Conservation (phyloP, 495 filamentous ascomycete genomes). For the Amorphotheca resinae region DNA sequence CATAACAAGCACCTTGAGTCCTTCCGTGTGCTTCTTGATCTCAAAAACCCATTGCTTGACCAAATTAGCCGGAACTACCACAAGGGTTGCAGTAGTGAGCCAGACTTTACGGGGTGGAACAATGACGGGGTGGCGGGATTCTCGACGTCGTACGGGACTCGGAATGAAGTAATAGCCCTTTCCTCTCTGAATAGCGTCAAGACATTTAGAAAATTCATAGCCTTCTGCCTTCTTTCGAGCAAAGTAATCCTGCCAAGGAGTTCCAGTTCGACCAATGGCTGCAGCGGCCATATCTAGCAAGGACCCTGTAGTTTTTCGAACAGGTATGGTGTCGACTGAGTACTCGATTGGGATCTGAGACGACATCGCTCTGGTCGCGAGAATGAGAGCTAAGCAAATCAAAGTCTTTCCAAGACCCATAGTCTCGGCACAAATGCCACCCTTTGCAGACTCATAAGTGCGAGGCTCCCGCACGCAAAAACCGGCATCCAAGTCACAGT, state of each 20-base stretch:
- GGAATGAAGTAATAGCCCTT: constrained; percentile 43
- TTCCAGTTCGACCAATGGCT: constrained; percentile 45
- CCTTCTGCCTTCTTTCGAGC: constrained; percentile 23
- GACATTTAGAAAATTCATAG: constrained; percentile 35
- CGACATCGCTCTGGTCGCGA: constrained; percentile 64
- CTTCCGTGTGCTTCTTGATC: constrained; percentile 54
- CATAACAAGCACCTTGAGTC: constrained; percentile 52
- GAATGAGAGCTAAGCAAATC: constrained; percentile 70
- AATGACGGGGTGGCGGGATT: constrained; percentile 22
- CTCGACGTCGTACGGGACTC: constrained; percentile 31
- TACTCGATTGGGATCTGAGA: constrained; percentile 53
- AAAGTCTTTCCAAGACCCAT: constrained; percentile 77
- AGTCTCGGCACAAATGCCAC: constrained; percentile 65
- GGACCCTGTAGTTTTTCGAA: constrained; percentile 35
- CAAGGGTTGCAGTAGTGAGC: constrained; percentile 55
- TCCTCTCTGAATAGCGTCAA: constrained; percentile 41
- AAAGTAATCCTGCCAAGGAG: constrained; percentile 58
- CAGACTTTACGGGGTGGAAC: constrained; percentile 38
- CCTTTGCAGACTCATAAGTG: constrained; percentile 61
- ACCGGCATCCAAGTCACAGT: constrained; percentile 55
- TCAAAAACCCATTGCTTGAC: constrained; percentile 58
- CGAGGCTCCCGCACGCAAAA: constrained; percentile 46
- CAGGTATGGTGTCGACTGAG: constrained; percentile 29
- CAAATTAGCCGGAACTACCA: constrained; percentile 57
- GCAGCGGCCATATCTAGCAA: constrained; percentile 64